Conservation (phyloP, 2,329 filamentous ascomycete species). For the Phoma sp. region DNA sequence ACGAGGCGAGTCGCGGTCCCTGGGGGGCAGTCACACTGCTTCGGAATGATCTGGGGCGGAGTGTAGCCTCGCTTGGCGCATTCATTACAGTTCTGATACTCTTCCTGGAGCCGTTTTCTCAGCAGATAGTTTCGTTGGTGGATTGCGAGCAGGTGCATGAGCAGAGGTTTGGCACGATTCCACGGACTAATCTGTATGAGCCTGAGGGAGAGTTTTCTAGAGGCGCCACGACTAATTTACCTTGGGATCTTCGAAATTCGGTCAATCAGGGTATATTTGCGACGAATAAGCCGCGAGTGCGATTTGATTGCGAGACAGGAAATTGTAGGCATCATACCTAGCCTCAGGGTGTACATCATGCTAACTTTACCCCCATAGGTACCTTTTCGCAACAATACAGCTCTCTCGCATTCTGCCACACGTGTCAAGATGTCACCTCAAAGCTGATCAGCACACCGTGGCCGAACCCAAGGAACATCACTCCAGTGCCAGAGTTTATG, state of each 20-base stretch:
- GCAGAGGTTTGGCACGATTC: not conserved
- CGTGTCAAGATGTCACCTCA: conserved; percentile 14
- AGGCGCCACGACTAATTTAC: not conserved
- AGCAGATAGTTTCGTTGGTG: conserved; percentile 12
- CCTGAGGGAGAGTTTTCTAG: not conserved
- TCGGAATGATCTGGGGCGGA: not conserved
- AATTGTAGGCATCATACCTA: conserved; percentile 8
- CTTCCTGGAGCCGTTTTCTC: conserved; percentile 14
- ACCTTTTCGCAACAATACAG: conserved; percentile 18
- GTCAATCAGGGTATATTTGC: conserved; percentile 13
- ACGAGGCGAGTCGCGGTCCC: conserved; percentile 16
- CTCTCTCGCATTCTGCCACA: conserved; percentile 17
- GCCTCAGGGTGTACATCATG: no score
- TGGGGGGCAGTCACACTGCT: conserved; percentile 10
- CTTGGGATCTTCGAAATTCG: conserved; percentile 3
- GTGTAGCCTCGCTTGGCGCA: conserved; percentile 7
- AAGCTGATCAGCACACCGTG: not conserved
- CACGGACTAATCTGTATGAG: conserved; percentile 8
- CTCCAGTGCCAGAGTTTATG: conserved; percentile 1
- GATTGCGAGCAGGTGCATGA: conserved; percentile 4
- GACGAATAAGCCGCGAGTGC: conserved; percentile 9
- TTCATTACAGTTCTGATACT: conserved; percentile 4
- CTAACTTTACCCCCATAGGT: not conserved
- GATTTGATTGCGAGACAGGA: conserved; percentile 11
- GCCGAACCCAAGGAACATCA: not conserved